Conservation (phyloP, 208 protist species). For the Porcisia hertigi region DNA sequence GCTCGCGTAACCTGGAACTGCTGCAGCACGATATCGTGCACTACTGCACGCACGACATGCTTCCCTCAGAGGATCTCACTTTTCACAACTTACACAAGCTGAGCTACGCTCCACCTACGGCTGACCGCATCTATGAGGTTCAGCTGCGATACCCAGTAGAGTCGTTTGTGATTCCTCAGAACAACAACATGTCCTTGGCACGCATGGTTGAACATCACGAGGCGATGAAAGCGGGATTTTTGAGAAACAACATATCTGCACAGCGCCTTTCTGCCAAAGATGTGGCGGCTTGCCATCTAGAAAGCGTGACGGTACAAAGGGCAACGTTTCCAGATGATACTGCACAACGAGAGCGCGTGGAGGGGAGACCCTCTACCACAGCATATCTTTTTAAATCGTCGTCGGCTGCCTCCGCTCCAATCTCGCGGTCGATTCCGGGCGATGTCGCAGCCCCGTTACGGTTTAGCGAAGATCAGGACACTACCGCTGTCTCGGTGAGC, state of each 20-base stretch:
- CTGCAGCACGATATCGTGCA: slow-evolving; percentile 84
- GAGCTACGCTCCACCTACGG: slow-evolving; percentile 82
- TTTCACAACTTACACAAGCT: slow-evolving; percentile 59
- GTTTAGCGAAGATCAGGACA: background rate
- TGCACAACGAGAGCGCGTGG: slow-evolving; percentile 2
- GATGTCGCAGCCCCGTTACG: background rate
- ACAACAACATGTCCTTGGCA: slow-evolving; percentile 71
- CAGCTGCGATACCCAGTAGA: slow-evolving; percentile 80
- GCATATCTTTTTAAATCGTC: slow-evolving; percentile 19
- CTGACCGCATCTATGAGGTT: slow-evolving; percentile 58
- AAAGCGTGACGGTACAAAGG: slow-evolving; percentile 8
- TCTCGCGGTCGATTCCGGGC: background rate
- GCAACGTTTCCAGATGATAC: slow-evolving; percentile 3
- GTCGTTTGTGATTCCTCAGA: slow-evolving; percentile 72
- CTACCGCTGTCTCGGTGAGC: background rate
- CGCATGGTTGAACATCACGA: slow-evolving; percentile 73
- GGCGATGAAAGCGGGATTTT: slow-evolving; percentile 38
- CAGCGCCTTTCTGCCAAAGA: slow-evolving; percentile 47
- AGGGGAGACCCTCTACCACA: slow-evolving; percentile 5
- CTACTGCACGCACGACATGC: slow-evolving; percentile 67
- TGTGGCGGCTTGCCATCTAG: slow-evolving; percentile 33
- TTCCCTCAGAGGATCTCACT: slow-evolving; percentile 45
- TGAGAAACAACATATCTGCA: slow-evolving; percentile 28
- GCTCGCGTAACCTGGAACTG: slow-evolving; percentile 63
- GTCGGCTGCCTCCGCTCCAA: background rate